Evolutionary conservation across 106 monocot genomes (phyloP), one percentile per base, ranked within the genome.

Genomic region (Platanthera guangdongensis): DNA sequence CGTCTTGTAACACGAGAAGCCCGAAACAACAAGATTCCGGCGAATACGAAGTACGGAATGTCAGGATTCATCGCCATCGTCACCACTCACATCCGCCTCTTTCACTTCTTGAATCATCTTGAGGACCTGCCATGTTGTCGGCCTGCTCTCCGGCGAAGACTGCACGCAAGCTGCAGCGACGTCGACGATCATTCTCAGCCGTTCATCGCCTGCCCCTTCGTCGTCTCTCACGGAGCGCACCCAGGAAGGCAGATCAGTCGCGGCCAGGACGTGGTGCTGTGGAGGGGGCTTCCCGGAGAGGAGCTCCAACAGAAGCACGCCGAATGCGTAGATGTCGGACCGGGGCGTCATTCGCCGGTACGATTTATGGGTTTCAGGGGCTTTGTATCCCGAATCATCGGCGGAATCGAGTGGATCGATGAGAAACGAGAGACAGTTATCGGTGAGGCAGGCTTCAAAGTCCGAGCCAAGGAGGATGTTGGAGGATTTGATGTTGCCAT

Each of bases 71-170:
- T 77, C 73, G 15, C 65, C 77, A 63, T 82, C 57, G 45, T 82
- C 52, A 5, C 87, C 87, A 3, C 72, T 84, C 15, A 57, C 51
- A 10, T 54, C 89, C 3, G 81, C 79, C 25, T 83, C 87, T 69
- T 87, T 92, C 79, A 89, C 87, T 52, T 92, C 89, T 81, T 92
- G 92, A 79, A 96, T 87, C 93, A 93, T 96, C 81, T 93, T 93
- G 72, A 96, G 75, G 19, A 95, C 90, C 73, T 96, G 95, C 90
- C 92, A 93, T 47, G 93, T 75, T 0, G 90, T 93, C 4, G 95
- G 93, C 46, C 93, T 85, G 48, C 87, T 84, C 32, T 96, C 93
- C 8, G 93, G 93, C n/a, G 86, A 90, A 2, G 85, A 77, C 22
- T 67, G 77, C 9, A 90, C 78, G 15, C 93, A 96, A 13, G 86